These are phyloP conservation scores for Gentiana straminea DNA, from an alignment of 257 asterid genomes.

Conservation along the genomic window DNA sequence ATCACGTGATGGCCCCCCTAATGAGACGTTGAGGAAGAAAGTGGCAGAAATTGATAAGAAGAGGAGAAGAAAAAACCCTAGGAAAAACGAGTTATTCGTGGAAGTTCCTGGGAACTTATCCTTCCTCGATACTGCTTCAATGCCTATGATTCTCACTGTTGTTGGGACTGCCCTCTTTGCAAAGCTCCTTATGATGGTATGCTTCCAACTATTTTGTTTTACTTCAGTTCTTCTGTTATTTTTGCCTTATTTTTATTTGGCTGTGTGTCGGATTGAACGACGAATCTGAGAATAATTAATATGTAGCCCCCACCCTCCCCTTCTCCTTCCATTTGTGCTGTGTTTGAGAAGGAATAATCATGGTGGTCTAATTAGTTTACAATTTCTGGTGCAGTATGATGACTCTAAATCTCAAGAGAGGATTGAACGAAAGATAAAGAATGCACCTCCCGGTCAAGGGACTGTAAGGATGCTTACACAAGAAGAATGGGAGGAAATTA, in stretches of 20 bases:
- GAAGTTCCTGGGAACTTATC: slow-evolving; percentile 67
- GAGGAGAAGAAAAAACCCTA: slow-evolving; percentile 34
- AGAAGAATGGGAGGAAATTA: slow-evolving; percentile 84
- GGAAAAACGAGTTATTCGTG: slow-evolving; percentile 43
- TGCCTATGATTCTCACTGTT: slow-evolving; percentile 73
- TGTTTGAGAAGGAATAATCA: not conserved
- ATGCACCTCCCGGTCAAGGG: slow-evolving; percentile 91
- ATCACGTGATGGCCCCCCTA: slow-evolving; percentile 54
- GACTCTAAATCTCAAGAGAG: slow-evolving; percentile 66
- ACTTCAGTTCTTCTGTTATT: not conserved
- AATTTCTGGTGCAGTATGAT: slow-evolving; percentile 43
- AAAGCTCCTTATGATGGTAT: slow-evolving; percentile 85
- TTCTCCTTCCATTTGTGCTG: not conserved
- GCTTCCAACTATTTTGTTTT: not conserved
- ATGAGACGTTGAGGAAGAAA: slow-evolving; percentile 54
- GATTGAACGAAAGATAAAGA: slow-evolving; percentile 57
- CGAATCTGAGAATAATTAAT: no score
- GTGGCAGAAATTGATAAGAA: slow-evolving; percentile 38
- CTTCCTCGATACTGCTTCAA: slow-evolving; percentile 63
- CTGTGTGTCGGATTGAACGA: no score
- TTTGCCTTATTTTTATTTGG: no score
- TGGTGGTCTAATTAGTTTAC: not conserved
- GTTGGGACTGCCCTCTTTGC: slow-evolving; percentile 71
- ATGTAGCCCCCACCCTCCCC: no score
- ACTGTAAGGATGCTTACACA: slow-evolving; percentile 79